Base-by-base conservation (phyloP, 805 yeast species). In the Sungouiella thailandica region DNA sequence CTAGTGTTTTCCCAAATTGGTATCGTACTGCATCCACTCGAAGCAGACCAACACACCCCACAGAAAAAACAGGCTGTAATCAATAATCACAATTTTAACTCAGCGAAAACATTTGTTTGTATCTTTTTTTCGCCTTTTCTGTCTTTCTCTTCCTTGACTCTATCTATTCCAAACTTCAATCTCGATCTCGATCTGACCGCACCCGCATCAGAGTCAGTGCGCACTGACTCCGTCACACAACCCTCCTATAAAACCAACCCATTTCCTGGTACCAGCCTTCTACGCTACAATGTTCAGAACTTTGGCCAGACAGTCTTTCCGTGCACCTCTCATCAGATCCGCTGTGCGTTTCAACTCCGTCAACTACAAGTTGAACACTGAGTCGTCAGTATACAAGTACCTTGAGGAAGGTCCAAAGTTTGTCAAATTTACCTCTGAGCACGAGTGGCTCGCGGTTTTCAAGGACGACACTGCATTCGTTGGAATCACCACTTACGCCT, bases 401-500 rank as follows among this genome's bases (percentile, higher is more conserved):
- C 43, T 54, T 40, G 45, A 53, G 31, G 52, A 53, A 17, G 70
- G 72, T 12, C 80, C 80, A 28, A 52, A 58, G 38, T 54, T 60
- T 11, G 71, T 80, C 41, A 78, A 74, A 62, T 89, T 76, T 72
- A 86, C 97, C 8, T 62, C 70, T 34, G 96, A 93, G 55, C 98
- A 90, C 68, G 98, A 90, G 67, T 90, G 97, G 96, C 62, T 93
- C 36, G 89, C 95, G 4, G 70, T 78, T 36, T 94, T 84, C 57
- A 74, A 76, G 17, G 96, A 89, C 60, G 85, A 85, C 40, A 70
- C 80, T 27, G 83, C 90, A 2, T 88, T 80, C 50, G 70, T 90
- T 15, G 98, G 98, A 19, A 87, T 93, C 60, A 88, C 98, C 37
- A 78, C 76, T 51, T 89, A 93, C 57, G 98, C 98, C 13, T 82